Evolutionary conservation across 139 green algal species (phyloP).

Genomic region (Coccomyxa sp.): DNA sequence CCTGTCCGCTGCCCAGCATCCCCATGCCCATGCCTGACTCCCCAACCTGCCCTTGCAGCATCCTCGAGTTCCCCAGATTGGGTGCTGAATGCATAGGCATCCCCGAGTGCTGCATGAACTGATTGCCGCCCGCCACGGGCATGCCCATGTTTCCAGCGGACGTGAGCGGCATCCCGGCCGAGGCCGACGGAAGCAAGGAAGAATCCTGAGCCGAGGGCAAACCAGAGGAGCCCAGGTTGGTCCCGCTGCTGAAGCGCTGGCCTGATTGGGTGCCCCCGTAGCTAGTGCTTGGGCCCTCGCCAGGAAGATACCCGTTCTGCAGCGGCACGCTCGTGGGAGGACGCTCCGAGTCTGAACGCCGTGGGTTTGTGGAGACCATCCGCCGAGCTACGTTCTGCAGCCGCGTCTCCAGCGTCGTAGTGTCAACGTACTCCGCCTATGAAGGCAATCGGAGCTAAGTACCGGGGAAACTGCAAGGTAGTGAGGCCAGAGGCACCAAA

Average conservation of each 20-base stretch:
- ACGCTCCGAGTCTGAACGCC: conserved; percentile 2
- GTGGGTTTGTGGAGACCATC: conserved; percentile 46
- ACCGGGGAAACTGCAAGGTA: background rate
- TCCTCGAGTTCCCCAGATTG: too few relatives aligned
- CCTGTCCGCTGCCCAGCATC: conserved; percentile 1
- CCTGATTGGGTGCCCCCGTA: background rate
- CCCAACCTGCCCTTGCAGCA: background rate
- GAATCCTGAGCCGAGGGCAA: background rate
- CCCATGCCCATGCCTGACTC: background rate
- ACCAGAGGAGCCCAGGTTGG: background rate
- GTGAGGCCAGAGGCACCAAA: background rate
- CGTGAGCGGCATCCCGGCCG: background rate
- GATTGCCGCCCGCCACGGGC: background rate
- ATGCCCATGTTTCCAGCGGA: background rate
- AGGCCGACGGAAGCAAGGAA: background rate
- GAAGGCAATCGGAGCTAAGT: background rate
- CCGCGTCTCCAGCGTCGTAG: conserved; percentile 74
- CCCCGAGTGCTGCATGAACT: background rate
- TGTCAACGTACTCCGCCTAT: conserved; percentile 82
- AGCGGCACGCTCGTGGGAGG: conserved; percentile 10
- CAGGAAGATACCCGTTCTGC: conserved; percentile 8
- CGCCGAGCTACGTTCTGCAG: conserved; percentile 73
- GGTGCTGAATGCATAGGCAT: background rate
- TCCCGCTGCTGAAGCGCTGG: background rate
- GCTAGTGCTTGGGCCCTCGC: background rate